Conservation (phyloP, 176 grass and related monocot genomes). For the Puccinellia tenuiflora region DNA sequence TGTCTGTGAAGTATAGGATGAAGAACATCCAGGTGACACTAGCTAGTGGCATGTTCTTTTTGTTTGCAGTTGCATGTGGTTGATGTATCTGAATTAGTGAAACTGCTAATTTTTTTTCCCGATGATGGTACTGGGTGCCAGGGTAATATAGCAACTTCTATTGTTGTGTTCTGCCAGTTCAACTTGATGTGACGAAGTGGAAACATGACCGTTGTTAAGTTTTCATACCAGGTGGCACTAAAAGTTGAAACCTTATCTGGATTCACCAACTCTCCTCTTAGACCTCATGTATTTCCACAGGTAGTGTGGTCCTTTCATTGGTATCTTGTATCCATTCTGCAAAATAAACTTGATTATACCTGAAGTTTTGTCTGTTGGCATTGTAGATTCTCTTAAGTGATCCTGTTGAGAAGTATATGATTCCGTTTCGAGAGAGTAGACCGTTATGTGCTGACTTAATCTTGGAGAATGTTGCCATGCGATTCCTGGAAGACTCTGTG, state of each 20-base stretch:
- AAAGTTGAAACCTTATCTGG: conserved; percentile 80
- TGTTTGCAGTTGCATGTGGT: neutral
- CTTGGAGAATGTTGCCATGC: conserved; percentile 55
- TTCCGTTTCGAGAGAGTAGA: conserved; percentile 61
- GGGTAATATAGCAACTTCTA: neutral
- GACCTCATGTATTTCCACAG: conserved; percentile 64
- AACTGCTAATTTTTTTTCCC: neutral
- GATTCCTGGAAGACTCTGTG: conserved; percentile 55
- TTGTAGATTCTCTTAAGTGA: conserved; percentile 75
- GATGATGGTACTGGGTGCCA: neutral
- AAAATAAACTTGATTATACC: neutral
- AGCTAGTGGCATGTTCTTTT: neutral
- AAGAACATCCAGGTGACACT: neutral
- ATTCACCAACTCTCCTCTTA: conserved; percentile 61
- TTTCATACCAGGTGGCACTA: conserved; percentile 58
- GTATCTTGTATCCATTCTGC: conserved; percentile 13
- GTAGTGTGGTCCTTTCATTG: conserved; percentile 8
- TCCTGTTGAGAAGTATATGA: conserved; percentile 90
- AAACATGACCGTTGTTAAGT: neutral
- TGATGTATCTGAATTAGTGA: neutral
- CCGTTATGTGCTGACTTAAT: conserved; percentile 54
- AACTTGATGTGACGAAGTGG: conserved; percentile 10
- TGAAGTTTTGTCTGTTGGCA: conserved; percentile 14
- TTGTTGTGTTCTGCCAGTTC: neutral
- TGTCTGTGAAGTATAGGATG: conserved; percentile 7